Base-by-base conservation (phyloP, 1,284 basidiomycete genomes). In the Ceraceosorus guamensis region DNA sequence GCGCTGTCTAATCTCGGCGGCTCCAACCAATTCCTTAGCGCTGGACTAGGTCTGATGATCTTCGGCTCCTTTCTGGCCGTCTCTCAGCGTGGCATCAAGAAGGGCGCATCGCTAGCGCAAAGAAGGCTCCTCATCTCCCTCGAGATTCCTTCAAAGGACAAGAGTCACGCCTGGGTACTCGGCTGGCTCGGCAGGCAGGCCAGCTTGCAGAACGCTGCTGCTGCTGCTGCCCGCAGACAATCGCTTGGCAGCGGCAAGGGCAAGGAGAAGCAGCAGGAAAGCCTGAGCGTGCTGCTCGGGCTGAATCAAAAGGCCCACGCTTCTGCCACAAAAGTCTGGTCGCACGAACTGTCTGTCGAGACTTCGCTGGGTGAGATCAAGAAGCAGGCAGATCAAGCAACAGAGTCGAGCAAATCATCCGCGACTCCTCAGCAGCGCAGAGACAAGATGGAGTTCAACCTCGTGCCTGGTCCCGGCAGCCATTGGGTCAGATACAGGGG, bases 111-210 rank as follows among this genome's bases (percentile, higher is more conserved):
- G 3, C 82, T 87, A 35, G 84, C 92, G 45, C 91, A 89, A 57
- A 82, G 95, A 30, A 84, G 93, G 34, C 82, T 99, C 80, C 85
- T 98, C 50, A 91, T 98, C 46, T 87, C 90, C 5, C 83, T 98
- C 48, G 95, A 99, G 79, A 91, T 99, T 66, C 90, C 89, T 51
- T 96, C 92, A 69, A 91, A 92, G 73, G 95, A 99, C 76, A 85
- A 84, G 32, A 83, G 92, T 2, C 97, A 98, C 77, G 87, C 90
- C 39, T 98, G 95, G 92, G 93, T 98, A 77, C 84, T 99, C 33
- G 82, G 88, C 60, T 99, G 95, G 95, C 91, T 98, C 88, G 85
- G 91, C 2, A 83, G 75, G 1, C 78, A 75, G 56, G 71, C 73
- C 13, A 53, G 79, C 39, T 70, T 75, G 0, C 75, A 75, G 37